phyloP scores from a whole-genome alignment of 2,329 filamentous ascomycete genomes.

The Aspergillus sergii region DNA sequence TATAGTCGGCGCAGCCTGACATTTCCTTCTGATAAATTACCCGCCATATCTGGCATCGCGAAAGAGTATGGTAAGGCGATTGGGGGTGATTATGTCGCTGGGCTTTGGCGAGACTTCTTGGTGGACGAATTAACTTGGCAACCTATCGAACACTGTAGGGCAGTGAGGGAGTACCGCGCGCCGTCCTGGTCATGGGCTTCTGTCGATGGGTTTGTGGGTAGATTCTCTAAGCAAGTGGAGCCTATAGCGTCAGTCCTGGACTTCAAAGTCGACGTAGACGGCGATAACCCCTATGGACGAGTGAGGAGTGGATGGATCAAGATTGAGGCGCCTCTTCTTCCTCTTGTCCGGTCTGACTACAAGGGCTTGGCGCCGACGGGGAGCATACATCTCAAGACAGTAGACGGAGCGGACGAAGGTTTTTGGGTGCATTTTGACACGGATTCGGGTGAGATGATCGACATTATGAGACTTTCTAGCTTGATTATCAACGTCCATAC shows the following conservation, averaged over 20 bases:
- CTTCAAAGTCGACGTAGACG: fast-evolving
- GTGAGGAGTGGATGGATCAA: too few relatives aligned
- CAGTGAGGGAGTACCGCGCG: not conserved
- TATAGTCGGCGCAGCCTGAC: not conserved
- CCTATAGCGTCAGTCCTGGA: too few relatives aligned
- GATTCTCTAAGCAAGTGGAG: too few relatives aligned
- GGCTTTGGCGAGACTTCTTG: not conserved
- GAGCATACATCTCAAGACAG: too few relatives aligned
- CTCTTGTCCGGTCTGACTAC: too few relatives aligned
- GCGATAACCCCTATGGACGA: too few relatives aligned
- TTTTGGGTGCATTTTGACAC: too few relatives aligned
- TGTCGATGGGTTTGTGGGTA: not conserved
- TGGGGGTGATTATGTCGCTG: not conserved
- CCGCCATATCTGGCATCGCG: not conserved
- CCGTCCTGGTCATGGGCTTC: not conserved
- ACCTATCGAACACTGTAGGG: fast-evolving
- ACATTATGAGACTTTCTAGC: not conserved
- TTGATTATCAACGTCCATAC: not conserved
- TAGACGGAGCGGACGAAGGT: too few relatives aligned
- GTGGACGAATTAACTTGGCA: not conserved
- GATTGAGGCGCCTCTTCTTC: too few relatives aligned
- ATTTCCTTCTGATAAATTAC: not conserved
- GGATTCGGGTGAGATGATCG: too few relatives aligned
- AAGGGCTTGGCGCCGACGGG: too few relatives aligned
- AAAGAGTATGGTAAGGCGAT: not conserved